Base-by-base conservation (phyloP, 208 protist genomes). In the Leptomonas seymouri region DNA sequence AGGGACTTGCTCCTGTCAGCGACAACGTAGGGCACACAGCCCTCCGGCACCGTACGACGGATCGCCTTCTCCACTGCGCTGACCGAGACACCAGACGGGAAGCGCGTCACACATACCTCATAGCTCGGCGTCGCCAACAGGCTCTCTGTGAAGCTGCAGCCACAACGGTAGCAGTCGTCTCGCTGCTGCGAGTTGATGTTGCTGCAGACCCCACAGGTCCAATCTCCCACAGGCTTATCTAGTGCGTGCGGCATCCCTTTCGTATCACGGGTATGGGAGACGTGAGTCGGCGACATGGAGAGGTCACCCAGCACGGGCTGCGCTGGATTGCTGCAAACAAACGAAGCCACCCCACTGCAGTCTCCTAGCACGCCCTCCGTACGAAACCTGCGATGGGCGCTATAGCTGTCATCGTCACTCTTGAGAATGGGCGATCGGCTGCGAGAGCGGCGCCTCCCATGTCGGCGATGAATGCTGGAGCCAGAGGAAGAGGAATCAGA, bases 161-260 rank as follows among this genome's bases (percentile, higher is more conserved):
- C 77, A 71, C 90, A 96, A 23, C 90, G 79, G 56, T 83, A 93
- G 74, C 90, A 96, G 25, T 62, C 68, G 25, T 77, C 62, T 8
- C 90, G 87, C 61, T 86, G 67, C 45, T 64, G 44, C 0, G 87
- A 92, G 69, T 96, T 96, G 48, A 81, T 80, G 61, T 96, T 96
- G 68, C 87, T 91, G 74, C 90, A 96, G 30, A 96, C 84, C 15
- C 81, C 82, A 60, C 90, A 96, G n/a, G 86, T 71, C 90, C 90
- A 96, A 51, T 93, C 90, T 5, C 65, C 63, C 15, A 34, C 48
- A 0, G 90, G 86, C 5, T 50, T 72, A 18, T 56, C 63, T 20
- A 64, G 46, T 25, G 70, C 45, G 41, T 50, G 45, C 54, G 60
- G 36, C 18, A 69, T 48, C 21, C 59, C 67, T 28, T 12, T 15